phyloP scores from a whole-genome alignment of 192 early-diverging fungal genomes.

The Podila minutissima region DNA sequence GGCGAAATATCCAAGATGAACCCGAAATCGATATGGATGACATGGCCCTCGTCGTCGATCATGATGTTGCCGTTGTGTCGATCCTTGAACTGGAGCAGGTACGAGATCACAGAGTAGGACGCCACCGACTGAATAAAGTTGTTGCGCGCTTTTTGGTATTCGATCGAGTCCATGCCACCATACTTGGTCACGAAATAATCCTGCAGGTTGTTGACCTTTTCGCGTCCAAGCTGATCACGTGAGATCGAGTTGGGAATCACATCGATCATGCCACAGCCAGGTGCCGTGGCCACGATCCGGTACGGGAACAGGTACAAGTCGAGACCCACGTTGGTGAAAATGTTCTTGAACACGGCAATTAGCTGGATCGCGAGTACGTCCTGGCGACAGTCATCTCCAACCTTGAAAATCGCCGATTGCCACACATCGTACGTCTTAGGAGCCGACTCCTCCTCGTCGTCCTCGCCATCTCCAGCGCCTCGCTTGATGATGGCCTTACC shows the following conservation, averaged over 20 bases:
- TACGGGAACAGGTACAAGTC: constrained; percentile 98
- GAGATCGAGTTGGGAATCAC: constrained; percentile 97
- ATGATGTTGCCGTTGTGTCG: constrained; percentile 99
- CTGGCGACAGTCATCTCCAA: constrained; percentile 99
- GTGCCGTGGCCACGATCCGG: constrained; percentile 95
- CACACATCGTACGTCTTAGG: constrained; percentile 65
- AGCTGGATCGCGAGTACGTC: constrained; percentile 97
- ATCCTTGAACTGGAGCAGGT: constrained; percentile 97
- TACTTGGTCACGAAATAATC: constrained; percentile 95
- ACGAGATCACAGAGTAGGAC: constrained; percentile 94
- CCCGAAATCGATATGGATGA: constrained; percentile 99
- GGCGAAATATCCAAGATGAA: constrained; percentile 99
- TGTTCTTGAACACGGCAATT: constrained; percentile 97
- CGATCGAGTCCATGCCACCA: constrained; percentile 85
- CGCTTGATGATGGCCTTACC: constrained; percentile 52
- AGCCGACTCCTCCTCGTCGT: constrained; percentile 23
- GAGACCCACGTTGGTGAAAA: constrained; percentile 87
- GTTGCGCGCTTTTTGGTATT: constrained; percentile 82
- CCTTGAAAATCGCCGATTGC: constrained; percentile 98
- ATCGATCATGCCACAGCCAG: constrained; percentile 98
- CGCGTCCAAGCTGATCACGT: constrained; percentile 96
- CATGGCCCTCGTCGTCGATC: constrained; percentile 95
- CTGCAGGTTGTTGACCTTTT: constrained; percentile 96
- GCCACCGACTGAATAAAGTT: constrained; percentile 96
- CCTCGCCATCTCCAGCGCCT: constrained; percentile 28